These are phyloP conservation scores for Arthrinium puccinioides DNA, from an alignment of 2,329 filamentous ascomycete species.

Conservation along the genomic window DNA sequence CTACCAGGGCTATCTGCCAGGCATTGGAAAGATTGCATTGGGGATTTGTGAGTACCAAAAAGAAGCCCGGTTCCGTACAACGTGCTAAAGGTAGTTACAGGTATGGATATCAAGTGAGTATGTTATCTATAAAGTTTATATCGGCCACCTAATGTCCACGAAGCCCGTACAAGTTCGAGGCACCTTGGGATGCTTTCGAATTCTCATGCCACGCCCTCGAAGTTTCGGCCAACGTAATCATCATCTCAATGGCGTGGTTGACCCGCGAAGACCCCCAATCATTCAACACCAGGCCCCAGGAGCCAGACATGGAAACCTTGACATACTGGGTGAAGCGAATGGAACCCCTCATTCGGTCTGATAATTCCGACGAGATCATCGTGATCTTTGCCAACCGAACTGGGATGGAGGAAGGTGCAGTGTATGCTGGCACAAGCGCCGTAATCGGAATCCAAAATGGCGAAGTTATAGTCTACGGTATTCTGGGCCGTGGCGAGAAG, in stretches of 20 bases:
- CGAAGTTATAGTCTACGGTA: conserved; percentile 60
- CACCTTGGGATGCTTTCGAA: conserved; percentile 41
- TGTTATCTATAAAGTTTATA: neutral
- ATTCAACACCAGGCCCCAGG: conserved; percentile 40
- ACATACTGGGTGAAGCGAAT: conserved; percentile 70
- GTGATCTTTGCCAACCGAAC: conserved; percentile 66
- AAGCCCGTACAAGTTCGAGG: conserved; percentile 43
- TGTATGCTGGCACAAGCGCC: conserved; percentile 68
- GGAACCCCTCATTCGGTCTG: conserved; percentile 52
- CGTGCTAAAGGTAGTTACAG: conserved; percentile 18
- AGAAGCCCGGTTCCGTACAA: neutral
- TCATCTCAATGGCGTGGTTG: conserved; percentile 74
- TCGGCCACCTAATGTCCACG: conserved; percentile 12
- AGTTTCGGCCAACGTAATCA: conserved; percentile 51
- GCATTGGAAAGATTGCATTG: conserved; percentile 44
- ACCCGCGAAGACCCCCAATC: conserved; percentile 44
- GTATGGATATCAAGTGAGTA: conserved; percentile 55
- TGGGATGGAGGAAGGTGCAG: conserved; percentile 57
- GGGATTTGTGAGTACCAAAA: conserved; percentile 48
- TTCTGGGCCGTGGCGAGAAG: conserved; percentile 64
- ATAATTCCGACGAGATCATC: conserved; percentile 51
- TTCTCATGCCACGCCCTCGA: conserved; percentile 52
- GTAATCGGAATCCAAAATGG: conserved; percentile 61
- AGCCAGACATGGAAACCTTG: conserved; percentile 66
- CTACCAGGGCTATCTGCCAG: conserved; percentile 34